Conservation (phyloP, 2,329 filamentous ascomycete species). For the Lachnellula occidentalis region DNA sequence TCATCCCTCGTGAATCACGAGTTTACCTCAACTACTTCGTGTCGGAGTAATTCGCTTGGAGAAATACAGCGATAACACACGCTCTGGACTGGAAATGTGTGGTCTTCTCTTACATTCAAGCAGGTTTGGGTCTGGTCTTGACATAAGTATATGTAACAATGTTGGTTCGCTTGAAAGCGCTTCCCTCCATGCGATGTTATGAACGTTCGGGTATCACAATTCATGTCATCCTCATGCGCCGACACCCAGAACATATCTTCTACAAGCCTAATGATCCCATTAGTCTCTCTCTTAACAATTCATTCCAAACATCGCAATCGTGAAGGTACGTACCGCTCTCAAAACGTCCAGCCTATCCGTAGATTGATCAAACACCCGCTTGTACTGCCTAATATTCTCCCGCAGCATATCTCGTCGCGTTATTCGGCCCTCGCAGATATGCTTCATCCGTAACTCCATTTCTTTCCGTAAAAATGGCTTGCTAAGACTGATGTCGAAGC, state of each 20-base stretch:
- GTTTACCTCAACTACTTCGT: neutral
- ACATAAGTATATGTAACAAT: neutral
- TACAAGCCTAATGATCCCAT: conserved; percentile 20
- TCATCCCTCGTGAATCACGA: neutral
- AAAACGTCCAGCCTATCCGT: conserved; percentile 66
- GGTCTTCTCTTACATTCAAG: neutral
- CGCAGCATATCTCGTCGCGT: conserved; percentile 70
- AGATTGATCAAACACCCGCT: conserved; percentile 77
- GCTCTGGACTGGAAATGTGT: too few species aligned
- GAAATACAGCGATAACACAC: too few species aligned
- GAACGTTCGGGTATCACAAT: conserved; percentile 5
- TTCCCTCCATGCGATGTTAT: neutral
- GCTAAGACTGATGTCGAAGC: conserved; percentile 84
- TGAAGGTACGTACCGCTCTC: conserved; percentile 47
- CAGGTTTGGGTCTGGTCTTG: too few species aligned
- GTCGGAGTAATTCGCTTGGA: neutral
- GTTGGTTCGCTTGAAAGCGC: neutral
- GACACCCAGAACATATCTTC: conserved; percentile 27
- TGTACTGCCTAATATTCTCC: conserved; percentile 82
- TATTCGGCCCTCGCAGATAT: conserved; percentile 83
- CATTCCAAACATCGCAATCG: neutral
- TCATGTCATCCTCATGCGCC: conserved; percentile 11
- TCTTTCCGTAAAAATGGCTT: conserved; percentile 96
- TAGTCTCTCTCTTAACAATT: neutral
- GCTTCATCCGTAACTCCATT: conserved; percentile 96